Percentiles rank a stretch among this genome's conserved stretches.
Evolutionary conservation across 495 filamentous ascomycete species (phyloP).

Genomic region (Daldinia concentrica): DNA sequence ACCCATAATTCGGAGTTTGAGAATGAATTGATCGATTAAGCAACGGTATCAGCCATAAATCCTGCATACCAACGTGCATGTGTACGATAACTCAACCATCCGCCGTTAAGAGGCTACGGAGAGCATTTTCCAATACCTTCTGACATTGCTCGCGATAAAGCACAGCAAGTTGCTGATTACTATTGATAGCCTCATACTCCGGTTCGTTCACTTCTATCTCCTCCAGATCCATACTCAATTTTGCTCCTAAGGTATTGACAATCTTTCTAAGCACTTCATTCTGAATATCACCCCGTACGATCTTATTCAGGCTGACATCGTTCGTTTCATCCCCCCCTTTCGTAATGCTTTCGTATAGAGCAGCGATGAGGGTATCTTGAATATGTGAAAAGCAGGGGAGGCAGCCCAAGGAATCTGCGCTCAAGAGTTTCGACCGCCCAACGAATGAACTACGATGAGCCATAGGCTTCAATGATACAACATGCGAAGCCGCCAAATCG

Average conservation of each 20-base stretch:
- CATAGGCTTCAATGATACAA: slow-evolving; percentile 55
- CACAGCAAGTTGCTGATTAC: slow-evolving; percentile 54
- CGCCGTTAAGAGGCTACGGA: slow-evolving; percentile 39
- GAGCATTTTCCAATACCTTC: slow-evolving; percentile 50
- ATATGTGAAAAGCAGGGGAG: slow-evolving; percentile 52
- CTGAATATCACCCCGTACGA: slow-evolving; percentile 41
- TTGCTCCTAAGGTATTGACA: slow-evolving; percentile 39
- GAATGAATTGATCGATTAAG: slow-evolving; percentile 33
- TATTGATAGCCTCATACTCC: slow-evolving; percentile 45
- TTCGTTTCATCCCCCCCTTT: slow-evolving; percentile 19
- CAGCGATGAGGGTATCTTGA: slow-evolving; percentile 53
- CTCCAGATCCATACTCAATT: slow-evolving; percentile 46
- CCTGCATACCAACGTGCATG: not conserved
- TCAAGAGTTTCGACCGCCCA: slow-evolving; percentile 44
- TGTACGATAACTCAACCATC: slow-evolving; percentile 15
- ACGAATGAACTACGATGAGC: slow-evolving; percentile 49
- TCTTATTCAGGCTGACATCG: slow-evolving; percentile 31
- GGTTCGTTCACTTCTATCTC: slow-evolving; percentile 46
- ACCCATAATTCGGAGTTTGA: slow-evolving; percentile 41
- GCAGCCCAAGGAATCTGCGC: slow-evolving; percentile 33
- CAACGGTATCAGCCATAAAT: not conserved
- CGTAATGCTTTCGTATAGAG: slow-evolving; percentile 43
- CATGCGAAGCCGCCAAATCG: slow-evolving; percentile 40
- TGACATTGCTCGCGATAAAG: slow-evolving; percentile 53
- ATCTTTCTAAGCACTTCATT: slow-evolving; percentile 31